Base-by-base conservation (phyloP, 345 rosid species). In the Murraya koenigii region DNA sequence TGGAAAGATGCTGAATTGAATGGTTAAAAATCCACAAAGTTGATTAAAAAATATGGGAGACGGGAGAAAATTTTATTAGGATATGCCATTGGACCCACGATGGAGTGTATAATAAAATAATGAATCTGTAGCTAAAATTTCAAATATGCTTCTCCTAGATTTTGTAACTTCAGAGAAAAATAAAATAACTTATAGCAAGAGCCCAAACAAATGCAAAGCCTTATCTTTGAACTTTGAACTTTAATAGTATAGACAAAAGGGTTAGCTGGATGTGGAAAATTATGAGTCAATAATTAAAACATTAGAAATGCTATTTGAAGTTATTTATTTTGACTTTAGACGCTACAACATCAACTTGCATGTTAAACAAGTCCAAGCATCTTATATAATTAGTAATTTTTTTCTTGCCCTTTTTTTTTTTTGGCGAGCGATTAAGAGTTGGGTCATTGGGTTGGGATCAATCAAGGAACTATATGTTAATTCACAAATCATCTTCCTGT, bases 231-330 rank as follows among this genome's bases (percentile, higher is more conserved):
- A 44, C 49, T 30, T 3, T 39, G n/a, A 69, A 44, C 49, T 30
- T 3, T 39, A 15, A 25, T 15, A 26, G 15, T 44, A 13, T 28
- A 1, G 35, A 36, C 58, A 71, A 64, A 41, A 54, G 14, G 60
- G 56, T 52, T 38, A 13, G 66, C 68, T 58, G 73, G 56, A 56
- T 65, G 59, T 72, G 32, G 68, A 72, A 72, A 69, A 66, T 55
- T 72, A 32, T 30, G 33, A 58, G 17, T 56, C 49, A 55, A 60
- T 72, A 28, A 64, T 64, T n/a, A 33, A 33, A 58, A 63, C 19
- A 55, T 36, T 14, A 36, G 30, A 22, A 22, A 10, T 0, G 58
- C 36, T 44, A 35, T 15, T 47, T 41, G 26, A 69, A 26, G 35
- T 69, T 28, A 22, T 32, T 52, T 32, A 8, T 32, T 58, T 65